Base-by-base conservation (phyloP, 1,284 basidiomycete genomes). In the Athelia psychrophila region DNA sequence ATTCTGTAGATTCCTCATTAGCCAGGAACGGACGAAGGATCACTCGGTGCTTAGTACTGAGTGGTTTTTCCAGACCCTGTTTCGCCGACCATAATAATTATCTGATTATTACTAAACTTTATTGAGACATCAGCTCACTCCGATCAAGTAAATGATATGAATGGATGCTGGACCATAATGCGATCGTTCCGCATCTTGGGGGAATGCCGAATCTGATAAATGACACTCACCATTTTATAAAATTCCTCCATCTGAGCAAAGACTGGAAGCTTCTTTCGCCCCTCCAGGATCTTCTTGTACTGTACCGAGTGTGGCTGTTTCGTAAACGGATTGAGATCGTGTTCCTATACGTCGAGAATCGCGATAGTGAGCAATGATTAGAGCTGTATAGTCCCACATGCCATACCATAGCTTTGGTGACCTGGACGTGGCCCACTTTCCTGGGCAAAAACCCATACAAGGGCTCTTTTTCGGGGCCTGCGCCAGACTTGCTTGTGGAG, bases 61-160 rank as follows among this genome's bases (percentile, higher is more conserved):
- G 96, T 98, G 2, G 97, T 98, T 77, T 99, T 99, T 51, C 96
- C 97, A 23, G 93, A 95, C 12, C 97, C 96, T 1, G 97, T 98
- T 76, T 99, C 96, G 62, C 96, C 96, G 59, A 98, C 93, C 85
- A 99, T 92, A 53, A 99, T 86, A 47, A 94, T 91, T 60, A 96
- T 88, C 74, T 97, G 95, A 72, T 94, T 84, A 60, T 85, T 75
- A 55, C 74, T 86, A 73, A 95, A 97, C 85, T 93, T 45, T 64
- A 64, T 59, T 57, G 51, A 58, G 56, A 58, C 57, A 67, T 75
- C 62, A 75, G 71, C 58, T 60, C 60, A 63, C 52, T 58, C 59
- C 56, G 50, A 49, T 50, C 27, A 30, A 30, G 27, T 30, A 13
- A 30, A 47, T 30, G 27, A 30, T 6, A 13, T 30, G 27, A n/a